These are phyloP conservation scores for Linnemannia exigua DNA, from an alignment of 192 early-diverging fungal genomes.

Conservation along the genomic window DNA sequence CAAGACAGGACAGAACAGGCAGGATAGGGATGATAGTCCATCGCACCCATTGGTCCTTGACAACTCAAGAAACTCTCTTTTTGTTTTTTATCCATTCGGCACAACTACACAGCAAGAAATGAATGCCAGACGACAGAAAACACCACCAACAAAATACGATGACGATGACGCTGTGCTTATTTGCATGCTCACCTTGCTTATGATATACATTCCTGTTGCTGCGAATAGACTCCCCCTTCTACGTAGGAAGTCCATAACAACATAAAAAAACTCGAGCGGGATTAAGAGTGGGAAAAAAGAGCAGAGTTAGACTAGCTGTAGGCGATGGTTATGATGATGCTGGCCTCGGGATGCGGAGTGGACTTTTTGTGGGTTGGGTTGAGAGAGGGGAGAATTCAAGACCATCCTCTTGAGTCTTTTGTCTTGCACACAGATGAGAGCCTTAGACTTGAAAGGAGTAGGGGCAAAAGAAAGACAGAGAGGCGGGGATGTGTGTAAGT, in stretches of 20 bases:
- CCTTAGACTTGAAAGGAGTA: not conserved
- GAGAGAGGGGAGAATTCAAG: not conserved
- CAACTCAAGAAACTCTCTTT: not conserved
- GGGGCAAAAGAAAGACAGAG: not conserved
- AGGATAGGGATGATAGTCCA: not conserved
- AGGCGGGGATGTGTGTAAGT: not conserved
- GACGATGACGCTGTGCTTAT: not conserved
- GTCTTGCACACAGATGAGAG: not conserved
- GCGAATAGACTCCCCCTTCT: too few species aligned
- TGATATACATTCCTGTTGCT: not conserved
- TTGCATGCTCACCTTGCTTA: not conserved
- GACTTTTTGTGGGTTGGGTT: not conserved
- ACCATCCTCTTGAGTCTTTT: not conserved
- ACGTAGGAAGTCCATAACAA: not conserved
- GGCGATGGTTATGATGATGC: not conserved
- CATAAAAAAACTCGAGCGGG: not conserved
- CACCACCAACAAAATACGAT: too few species aligned
- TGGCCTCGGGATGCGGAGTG: not conserved
- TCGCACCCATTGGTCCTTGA: too few species aligned
- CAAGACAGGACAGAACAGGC: not conserved
- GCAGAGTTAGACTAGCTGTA: not conserved
- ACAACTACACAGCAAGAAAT: not conserved
- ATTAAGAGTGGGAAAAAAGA: not conserved
- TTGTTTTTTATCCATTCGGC: not conserved
- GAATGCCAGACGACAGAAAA: not conserved